Evolutionary conservation across 208 protist species (phyloP).

Genomic region (Blastocrithidia nonstop): DNA sequence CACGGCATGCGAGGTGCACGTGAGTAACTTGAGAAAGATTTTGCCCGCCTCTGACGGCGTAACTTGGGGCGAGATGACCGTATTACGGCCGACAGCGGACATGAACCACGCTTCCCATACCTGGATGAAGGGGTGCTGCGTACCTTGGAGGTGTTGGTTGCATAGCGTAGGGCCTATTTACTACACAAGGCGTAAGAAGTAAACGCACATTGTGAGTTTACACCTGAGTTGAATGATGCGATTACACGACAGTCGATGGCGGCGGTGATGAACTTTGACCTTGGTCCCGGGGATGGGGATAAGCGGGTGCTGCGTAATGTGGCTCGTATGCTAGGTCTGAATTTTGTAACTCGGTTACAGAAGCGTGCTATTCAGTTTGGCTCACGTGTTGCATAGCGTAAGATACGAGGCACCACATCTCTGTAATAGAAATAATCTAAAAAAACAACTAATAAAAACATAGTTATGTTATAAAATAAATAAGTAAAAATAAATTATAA

Average conservation of each 20-base stretch:
- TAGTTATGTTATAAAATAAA: too few species aligned
- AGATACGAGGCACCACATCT: conserved; percentile 15
- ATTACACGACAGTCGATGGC: conserved; percentile 15
- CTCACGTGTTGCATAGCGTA: conserved; percentile 84
- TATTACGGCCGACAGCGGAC: conserved; percentile 81
- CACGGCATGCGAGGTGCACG: conserved; percentile 36
- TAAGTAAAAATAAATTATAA: too few species aligned
- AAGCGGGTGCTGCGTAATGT: conserved; percentile 81
- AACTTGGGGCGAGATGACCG: conserved; percentile 94
- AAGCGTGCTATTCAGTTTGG: conserved; percentile 97
- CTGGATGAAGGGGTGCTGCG: conserved; percentile 86
- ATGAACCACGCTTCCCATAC: conserved; percentile 88
- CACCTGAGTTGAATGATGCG: not conserved
- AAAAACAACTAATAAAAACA: too few species aligned
- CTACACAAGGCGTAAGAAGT: conserved; percentile 1
- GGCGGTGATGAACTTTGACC: conserved; percentile 46
- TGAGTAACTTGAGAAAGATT: conserved; percentile 79
- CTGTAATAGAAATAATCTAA: not conserved
- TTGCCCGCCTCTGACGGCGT: conserved; percentile 83
- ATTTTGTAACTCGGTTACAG: conserved; percentile 49
- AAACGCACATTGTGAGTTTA: not conserved
- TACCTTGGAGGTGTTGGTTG: conserved; percentile 49
- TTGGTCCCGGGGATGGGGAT: conserved; percentile 76
- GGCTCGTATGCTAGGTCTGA: conserved; percentile 73
- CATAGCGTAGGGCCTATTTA: conserved; percentile 18